Conservation (phyloP, 495 filamentous ascomycete species). For the Tuber borchii region DNA sequence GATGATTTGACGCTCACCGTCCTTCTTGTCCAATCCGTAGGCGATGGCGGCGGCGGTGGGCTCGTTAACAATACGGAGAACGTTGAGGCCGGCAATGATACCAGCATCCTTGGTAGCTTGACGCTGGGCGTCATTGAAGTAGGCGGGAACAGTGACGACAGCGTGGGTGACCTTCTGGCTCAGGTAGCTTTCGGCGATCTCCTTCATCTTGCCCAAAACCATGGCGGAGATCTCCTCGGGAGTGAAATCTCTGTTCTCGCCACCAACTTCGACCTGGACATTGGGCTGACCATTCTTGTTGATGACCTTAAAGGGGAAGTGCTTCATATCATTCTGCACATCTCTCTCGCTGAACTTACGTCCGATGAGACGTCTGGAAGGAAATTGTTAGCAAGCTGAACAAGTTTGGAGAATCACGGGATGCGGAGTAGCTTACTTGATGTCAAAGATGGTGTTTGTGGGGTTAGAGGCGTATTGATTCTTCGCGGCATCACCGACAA, state of each 20-base stretch:
- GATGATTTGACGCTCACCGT: constrained; percentile 82
- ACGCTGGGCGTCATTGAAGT: constrained; percentile 98
- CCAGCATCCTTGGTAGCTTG: constrained; percentile 98
- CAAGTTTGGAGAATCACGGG: background rate
- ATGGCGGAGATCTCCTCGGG: constrained; percentile 85
- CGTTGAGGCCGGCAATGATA: constrained; percentile 87
- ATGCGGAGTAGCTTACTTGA: constrained; percentile 61
- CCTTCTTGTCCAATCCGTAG: constrained; percentile 80
- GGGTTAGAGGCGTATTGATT: constrained; percentile 98
- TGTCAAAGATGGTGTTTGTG: constrained; percentile 77
- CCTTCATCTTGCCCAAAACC: constrained; percentile 93
- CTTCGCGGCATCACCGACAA: constrained; percentile 98
- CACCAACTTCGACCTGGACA: constrained; percentile 69
- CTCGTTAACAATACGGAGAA: constrained; percentile 96
- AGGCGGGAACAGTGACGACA: constrained; percentile 94
- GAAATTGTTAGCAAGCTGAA: constrained; percentile 11
- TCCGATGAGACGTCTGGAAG: constrained; percentile 71
- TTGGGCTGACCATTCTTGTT: constrained; percentile 75
- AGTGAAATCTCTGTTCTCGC: constrained; percentile 67
- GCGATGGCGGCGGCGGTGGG: constrained; percentile 83
- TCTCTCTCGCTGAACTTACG: constrained; percentile 84
- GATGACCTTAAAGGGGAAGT: constrained; percentile 83
- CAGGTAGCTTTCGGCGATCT: constrained; percentile 86
- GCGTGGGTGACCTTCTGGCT: constrained; percentile 95
- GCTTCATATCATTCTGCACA: constrained; percentile 75